Evolutionary conservation across 1,284 basidiomycete species (phyloP), one percentile per base, ranked within the genome.

Genomic region (Austroboletus novae-zelandiae): DNA sequence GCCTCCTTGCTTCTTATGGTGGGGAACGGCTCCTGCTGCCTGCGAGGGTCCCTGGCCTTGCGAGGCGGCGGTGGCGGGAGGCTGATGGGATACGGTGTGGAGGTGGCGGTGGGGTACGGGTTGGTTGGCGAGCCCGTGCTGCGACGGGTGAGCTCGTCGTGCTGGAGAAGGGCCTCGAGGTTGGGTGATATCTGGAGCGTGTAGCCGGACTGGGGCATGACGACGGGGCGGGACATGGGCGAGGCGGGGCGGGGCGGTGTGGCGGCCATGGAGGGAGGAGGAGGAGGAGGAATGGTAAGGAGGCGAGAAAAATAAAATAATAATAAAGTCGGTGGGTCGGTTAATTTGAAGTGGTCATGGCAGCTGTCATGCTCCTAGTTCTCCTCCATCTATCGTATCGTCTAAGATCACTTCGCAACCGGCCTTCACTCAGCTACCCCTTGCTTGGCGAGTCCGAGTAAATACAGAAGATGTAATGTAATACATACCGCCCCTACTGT

Each of bases 121-220:
- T 30, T 56, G 5, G 66, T 66, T 11, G 65, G 61, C 5, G 67
- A 68, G 17, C 46, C 44, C 40, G 50, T 55, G 11, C 41, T 65
- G 42, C 61, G 57, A 15, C 68, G 65, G 4, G 55, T 64, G 48
- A 72, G 71, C 50, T 83, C 80, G 51, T 83, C 83, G 56, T 81
- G 77, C 59, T 82, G 76, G 50, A 85, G 70, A 9, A 85, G 62
- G 9, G 83, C 83, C 55, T 82, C 76, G 42, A 84, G 75, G 61
- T 85, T 76, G 1, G 79, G 75, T 3, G 81, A 83, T 52, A 85
- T 85, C 18, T 74, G 67, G 45, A 84, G 65, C 1, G 70, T 63
- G 13, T 52, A 46, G 2, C 15, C 27, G 0, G 57, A 10, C 18
- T 46, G 51, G 3, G 50, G 47, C 0, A 37, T 17, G 17, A 46